phyloP scores from a whole-genome alignment of 2,329 filamentous ascomycete genomes.

The Cordyceps farinosa region DNA sequence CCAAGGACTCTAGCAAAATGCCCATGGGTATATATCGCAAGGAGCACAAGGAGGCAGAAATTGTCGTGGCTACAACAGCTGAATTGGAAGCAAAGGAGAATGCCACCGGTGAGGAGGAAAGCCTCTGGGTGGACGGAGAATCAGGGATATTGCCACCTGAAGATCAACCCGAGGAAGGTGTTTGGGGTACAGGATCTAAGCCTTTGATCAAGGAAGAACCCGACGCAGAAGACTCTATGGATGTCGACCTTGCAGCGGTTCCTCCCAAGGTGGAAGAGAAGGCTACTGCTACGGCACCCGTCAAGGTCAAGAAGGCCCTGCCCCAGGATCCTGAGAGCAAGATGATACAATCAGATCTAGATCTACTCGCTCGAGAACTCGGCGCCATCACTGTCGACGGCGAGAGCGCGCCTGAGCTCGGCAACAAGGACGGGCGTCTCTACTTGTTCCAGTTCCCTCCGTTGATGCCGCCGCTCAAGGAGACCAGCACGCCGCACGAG shows the following conservation, averaged over 20 bases:
- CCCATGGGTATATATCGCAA: conserved; percentile 55
- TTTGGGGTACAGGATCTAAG: conserved; percentile 42
- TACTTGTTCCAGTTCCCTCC: conserved; percentile 65
- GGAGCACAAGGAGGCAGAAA: conserved; percentile 51
- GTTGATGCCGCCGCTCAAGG: conserved; percentile 53
- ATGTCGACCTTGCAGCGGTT: conserved; percentile 15
- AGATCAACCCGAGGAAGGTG: conserved; percentile 34
- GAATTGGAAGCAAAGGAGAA: conserved; percentile 55
- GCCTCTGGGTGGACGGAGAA: conserved; percentile 43
- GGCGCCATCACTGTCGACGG: conserved; percentile 34
- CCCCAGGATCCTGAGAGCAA: conserved; percentile 38
- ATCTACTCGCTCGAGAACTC: conserved; percentile 42
- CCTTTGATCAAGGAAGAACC: conserved; percentile 44
- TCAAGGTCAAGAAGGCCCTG: conserved; percentile 24
- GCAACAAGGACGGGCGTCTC: conserved; percentile 51
- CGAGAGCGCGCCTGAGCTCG: conserved; percentile 27
- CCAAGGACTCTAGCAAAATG: conserved; percentile 35
- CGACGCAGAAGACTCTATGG: conserved; percentile 34
- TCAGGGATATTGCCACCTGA: conserved; percentile 25
- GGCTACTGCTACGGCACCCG: conserved; percentile 8
- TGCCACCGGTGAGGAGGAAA: conserved; percentile 42
- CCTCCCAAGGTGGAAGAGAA: conserved; percentile 4
- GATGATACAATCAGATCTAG: conserved; percentile 38
- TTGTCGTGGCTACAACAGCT: conserved; percentile 53
- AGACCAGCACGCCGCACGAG: conserved; percentile 25